Percentiles rank a stretch among this genome's conserved stretches.
Conservation (phyloP, 2,329 filamentous ascomycete genomes). For the Colletotrichum eremochloae region DNA sequence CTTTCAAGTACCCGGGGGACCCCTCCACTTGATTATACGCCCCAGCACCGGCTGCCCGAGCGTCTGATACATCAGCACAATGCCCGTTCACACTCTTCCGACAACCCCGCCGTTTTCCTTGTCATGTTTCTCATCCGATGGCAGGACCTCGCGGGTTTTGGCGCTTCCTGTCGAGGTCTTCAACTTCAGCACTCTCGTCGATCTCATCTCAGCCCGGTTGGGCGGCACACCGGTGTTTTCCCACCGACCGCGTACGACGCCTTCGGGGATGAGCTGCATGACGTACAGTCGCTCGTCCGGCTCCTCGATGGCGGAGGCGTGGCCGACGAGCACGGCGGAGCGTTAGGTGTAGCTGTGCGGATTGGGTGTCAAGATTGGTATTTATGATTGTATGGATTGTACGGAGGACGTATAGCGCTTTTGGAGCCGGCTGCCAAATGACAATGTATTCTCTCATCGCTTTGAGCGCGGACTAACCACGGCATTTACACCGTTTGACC, state of each 20-base stretch:
- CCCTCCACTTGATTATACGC: no score
- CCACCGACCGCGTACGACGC: conserved; percentile 78
- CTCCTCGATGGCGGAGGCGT: conserved; percentile 76
- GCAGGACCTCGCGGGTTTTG: conserved; percentile 77
- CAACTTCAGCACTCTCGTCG: conserved; percentile 79
- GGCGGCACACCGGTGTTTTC: conserved; percentile 77
- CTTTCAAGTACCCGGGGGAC: conserved; percentile 69
- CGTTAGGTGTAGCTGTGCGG: conserved; percentile 91
- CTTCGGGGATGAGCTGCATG: conserved; percentile 83
- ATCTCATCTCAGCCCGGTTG: conserved; percentile 79
- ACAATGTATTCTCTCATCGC: not conserved
- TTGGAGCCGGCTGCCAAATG: conserved; percentile 23
- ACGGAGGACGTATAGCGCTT: conserved; percentile 76
- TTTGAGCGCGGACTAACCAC: conserved; percentile 61
- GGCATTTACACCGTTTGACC: conserved; percentile 74
- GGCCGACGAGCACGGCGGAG: conserved; percentile 82
- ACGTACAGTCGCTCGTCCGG: conserved; percentile 80
- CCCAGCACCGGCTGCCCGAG: no score
- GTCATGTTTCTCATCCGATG: conserved; percentile 62
- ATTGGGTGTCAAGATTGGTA: conserved; percentile 70
- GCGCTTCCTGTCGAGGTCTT: conserved; percentile 78
- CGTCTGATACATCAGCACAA: no score
- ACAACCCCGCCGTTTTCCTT: conserved; percentile 57
- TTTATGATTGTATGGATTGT: no score
- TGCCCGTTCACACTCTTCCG: conserved; percentile 56